Conservation (phyloP, 805 yeast genomes). For the Ogataea wickerhamii region DNA sequence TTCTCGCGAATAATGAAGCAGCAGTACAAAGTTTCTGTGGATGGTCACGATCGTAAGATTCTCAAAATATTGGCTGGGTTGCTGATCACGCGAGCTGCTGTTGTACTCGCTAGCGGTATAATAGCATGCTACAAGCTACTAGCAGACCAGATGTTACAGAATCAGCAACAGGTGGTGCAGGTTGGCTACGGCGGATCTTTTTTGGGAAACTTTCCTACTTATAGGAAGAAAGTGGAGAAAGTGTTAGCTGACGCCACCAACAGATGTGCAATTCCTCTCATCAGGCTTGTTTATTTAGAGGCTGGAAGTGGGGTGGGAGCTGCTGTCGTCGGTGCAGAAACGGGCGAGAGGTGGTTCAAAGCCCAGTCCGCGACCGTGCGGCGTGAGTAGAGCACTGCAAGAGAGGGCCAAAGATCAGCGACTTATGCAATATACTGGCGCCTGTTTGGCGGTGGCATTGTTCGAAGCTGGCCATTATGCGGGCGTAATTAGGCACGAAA, state of each 20-base stretch:
- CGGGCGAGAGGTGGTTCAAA: neutral
- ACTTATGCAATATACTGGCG: neutral
- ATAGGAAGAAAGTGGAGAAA: conserved; percentile 34
- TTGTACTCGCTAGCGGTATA: conserved; percentile 39
- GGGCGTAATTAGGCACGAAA: neutral
- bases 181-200: conserved; percentile 54
- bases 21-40: conserved; percentile 3
- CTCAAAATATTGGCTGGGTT: conserved; percentile 29
- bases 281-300: neutral
- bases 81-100: conserved; percentile 44
- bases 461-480: neutral
- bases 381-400: neutral
- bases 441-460: neutral
- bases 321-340: neutral
- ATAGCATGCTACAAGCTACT: conserved; percentile 35
- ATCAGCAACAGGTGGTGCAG: conserved; percentile 18
- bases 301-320: neutral
- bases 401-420: neutral
- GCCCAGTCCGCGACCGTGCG: neutral
- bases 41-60: conserved; percentile 5
- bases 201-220: conserved; percentile 39
- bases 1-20: conserved; percentile 1
- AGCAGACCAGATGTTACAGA: conserved; percentile 8
- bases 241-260: conserved; percentile 5
- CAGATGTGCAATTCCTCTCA: neutral